A percentile compares a stretch with the other conserved stretches of the same genome.
Evolutionary conservation across 2,329 filamentous ascomycete genomes (phyloP).

Genomic region (Sordariomycetes sp.): DNA sequence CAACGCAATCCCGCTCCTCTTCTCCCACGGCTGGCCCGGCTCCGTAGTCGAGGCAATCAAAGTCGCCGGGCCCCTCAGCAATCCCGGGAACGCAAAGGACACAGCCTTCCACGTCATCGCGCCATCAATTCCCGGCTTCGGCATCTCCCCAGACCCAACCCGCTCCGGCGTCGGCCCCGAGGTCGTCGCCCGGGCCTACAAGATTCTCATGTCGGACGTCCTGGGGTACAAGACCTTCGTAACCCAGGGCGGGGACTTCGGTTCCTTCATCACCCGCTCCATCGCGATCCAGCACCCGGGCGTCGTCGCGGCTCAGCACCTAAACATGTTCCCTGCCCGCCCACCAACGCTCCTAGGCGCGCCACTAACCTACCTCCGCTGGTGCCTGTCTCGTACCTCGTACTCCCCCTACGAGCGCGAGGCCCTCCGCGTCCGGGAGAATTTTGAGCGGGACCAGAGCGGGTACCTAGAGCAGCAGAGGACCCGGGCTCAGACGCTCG

Average conservation of each 20-base stretch:
- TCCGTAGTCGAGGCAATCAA: no score
- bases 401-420: constrained; percentile 5
- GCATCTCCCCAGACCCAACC: constrained; percentile 21
- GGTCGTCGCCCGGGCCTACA: constrained; percentile 16
- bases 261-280: constrained; percentile 9
- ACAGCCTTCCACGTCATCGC: constrained; percentile 32
- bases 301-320: constrained; percentile 4
- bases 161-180: constrained; percentile 16
- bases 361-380: not conserved
- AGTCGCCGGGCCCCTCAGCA: no score
- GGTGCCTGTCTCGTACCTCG: not conserved
- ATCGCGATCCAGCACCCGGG: constrained; percentile 6
- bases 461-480: constrained; percentile 18
- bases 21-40: no score
- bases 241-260: constrained; percentile 17
- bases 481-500: constrained; percentile 62
- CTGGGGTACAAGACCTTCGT: constrained; percentile 23
- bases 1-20: no score
- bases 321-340: constrained; percentile 7
- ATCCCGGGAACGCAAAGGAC: not conserved
- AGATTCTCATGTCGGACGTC: constrained; percentile 21
- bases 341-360: not conserved
- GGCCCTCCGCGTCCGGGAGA: not conserved
- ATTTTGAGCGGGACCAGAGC: constrained; percentile 15
- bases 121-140: constrained; percentile 28